These are phyloP conservation scores for Fusarium sp. DNA, from an alignment of 2,329 filamentous ascomycete genomes.

Conservation along the genomic window DNA sequence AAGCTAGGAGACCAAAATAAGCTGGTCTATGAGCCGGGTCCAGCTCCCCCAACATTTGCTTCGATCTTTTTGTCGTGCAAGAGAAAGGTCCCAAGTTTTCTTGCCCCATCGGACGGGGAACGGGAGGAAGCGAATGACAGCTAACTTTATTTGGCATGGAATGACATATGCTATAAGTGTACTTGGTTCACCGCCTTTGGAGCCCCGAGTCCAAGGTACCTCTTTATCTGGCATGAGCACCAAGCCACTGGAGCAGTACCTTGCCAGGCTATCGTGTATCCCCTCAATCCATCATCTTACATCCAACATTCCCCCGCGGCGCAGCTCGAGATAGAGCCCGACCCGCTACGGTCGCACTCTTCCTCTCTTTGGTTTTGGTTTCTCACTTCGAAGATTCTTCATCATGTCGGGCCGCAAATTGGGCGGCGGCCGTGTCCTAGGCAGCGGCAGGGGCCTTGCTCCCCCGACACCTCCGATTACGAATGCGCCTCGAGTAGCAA, in stretches of 20 bases:
- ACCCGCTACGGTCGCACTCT: slow-evolving; percentile 48
- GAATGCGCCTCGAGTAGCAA: slow-evolving; percentile 56
- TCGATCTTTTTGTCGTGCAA: background rate
- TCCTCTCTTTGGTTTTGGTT: background rate
- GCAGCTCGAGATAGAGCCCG: slow-evolving; percentile 48
- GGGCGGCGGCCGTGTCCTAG: slow-evolving; percentile 90
- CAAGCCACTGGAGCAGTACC: slow-evolving; percentile 3
- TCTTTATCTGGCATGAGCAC: slow-evolving; percentile 23
- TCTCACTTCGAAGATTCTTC: background rate
- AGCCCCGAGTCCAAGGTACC: background rate
- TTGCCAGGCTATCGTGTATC: slow-evolving; percentile 13
- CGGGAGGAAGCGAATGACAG: slow-evolving; percentile 31
- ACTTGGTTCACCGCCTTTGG: slow-evolving; percentile 6
- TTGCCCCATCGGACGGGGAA: slow-evolving; percentile 8
- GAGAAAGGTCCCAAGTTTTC: background rate
- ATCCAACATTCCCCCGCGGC: slow-evolving; percentile 23
- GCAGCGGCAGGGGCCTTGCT: slow-evolving; percentile 83
- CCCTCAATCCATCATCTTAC: slow-evolving; percentile 30
- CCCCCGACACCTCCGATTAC: slow-evolving; percentile 61
- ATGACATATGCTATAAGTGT: slow-evolving; percentile 22
- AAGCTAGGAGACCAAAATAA: background rate
- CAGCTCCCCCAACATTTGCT: too few relatives aligned
- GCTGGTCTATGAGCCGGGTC: background rate
- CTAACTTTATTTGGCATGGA: slow-evolving; percentile 11
- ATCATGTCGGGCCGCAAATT: slow-evolving; percentile 85